These are phyloP conservation scores for Cucurbitaria berberidis DNA, from an alignment of 2,329 filamentous ascomycete genomes.

Conservation along the genomic window DNA sequence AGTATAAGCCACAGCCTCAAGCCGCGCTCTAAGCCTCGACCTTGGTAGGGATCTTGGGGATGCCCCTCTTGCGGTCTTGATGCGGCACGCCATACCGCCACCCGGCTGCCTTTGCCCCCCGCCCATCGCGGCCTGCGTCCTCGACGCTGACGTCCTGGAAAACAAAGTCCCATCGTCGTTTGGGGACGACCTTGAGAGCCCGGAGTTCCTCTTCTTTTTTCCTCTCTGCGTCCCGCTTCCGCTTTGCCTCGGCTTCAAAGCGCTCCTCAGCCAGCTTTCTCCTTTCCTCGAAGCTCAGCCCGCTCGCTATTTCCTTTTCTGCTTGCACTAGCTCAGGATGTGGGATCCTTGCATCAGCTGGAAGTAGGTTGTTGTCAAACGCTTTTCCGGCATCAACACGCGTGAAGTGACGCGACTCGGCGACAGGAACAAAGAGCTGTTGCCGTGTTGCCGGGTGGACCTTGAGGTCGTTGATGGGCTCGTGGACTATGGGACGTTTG, in stretches of 20 bases:
- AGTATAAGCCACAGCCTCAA: not conserved
- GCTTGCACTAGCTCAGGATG: constrained; percentile 64
- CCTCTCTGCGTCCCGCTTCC: constrained; percentile 49
- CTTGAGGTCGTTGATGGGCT: constrained; percentile 69
- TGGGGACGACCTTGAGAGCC: constrained; percentile 53
- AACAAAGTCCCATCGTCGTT: constrained; percentile 65
- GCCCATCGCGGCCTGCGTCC: constrained; percentile 61
- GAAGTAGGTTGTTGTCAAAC: constrained; percentile 64
- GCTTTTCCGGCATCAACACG: constrained; percentile 68
- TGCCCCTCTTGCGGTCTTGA: constrained; percentile 67
- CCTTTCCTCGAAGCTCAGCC: constrained; percentile 44
- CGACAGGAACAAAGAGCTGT: constrained; percentile 67
- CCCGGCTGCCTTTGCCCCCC: constrained; percentile 60
- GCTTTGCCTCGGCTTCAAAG: constrained; percentile 38
- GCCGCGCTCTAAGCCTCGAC: constrained; percentile 53
- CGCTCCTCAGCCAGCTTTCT: constrained; percentile 39
- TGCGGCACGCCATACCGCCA: constrained; percentile 67
- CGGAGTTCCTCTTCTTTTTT: constrained; percentile 53
- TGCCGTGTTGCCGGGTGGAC: constrained; percentile 61
- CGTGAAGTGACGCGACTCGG: constrained; percentile 69
- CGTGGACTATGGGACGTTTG: constrained; percentile 56
- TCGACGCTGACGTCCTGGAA: constrained; percentile 65
- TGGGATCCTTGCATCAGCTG: constrained; percentile 68
- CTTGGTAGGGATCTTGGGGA: constrained; percentile 67
- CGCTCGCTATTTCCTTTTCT: constrained; percentile 46